Evolutionary conservation across 2,329 filamentous ascomycete genomes (phyloP), one percentile per base, ranked within the genome.

Genomic region (Exserohilum rostratum): DNA sequence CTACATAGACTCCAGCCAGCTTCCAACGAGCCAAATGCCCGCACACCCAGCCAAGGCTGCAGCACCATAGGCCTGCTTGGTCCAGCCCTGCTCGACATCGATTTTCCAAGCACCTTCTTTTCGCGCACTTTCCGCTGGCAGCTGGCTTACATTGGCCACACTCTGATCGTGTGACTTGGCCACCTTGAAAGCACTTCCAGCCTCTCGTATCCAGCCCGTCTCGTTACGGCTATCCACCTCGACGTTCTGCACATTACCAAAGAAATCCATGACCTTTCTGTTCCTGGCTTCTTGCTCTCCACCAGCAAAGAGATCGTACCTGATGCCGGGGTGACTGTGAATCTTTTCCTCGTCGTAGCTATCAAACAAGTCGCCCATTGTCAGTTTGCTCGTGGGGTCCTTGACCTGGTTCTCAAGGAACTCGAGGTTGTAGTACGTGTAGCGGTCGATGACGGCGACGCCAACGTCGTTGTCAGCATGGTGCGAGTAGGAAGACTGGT

Each of bases 381-480:
- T 96, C 77, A 93, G 88, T 73, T 96, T 95, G 64, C 88, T 92
- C 70, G 87, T 89, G 37, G 93, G 87, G 61, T 93, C 93, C 56
- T 88, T 88, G 55, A 98, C 90, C 69, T 96, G 88, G 2, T 87
- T 90, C 76, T 99, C 95, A 29, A 99, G 85, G 74, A 97, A 99
- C 68, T 99, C 95, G 48, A 99, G 86, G 69, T 96, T 96, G 79
- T 97, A 98, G 78, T 98, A 99, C 6, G 95, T 99, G 82, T 96
- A 99, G 57, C 95, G 89, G 76, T 99, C 95, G 73, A 99, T 99
- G 61, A 99, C 95, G 29, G 95, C 95, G 20, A 99, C 95, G 31
- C 95, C 95, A 30, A 99, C 93, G 71, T 99, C 95, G 76, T 93
- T 96, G 77, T 99, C 95, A 51, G 95, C 95, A 75, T 99, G 95